A percentile compares a stretch with the other conserved stretches of the same genome.
Evolutionary conservation across 306 rosid genomes (phyloP).

Genomic region (Mucuna pruriens): DNA sequence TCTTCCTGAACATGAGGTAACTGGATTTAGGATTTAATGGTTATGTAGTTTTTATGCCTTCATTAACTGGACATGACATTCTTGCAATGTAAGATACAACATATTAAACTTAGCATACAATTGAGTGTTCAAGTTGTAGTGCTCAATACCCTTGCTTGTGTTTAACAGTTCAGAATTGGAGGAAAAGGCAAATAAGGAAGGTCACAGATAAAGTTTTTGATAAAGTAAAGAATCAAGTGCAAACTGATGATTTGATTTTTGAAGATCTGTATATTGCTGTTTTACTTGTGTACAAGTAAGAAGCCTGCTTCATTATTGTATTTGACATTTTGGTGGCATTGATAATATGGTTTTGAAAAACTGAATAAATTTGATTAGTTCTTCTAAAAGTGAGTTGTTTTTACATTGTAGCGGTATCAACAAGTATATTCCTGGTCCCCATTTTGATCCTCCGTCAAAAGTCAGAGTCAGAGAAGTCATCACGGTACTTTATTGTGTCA

Average conservation of each 20-base stretch:
- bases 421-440: conserved; percentile 80
- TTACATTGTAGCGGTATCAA: conserved; percentile 72
- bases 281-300: conserved; percentile 89
- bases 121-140: neutral
- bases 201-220: conserved; percentile 69
- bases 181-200: conserved; percentile 56
- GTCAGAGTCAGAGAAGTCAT: conserved; percentile 55
- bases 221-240: conserved; percentile 37
- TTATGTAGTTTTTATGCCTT: conserved; percentile 2
- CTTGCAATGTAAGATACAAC: neutral
- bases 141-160: neutral
- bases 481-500: conserved; percentile 57
- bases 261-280: conserved; percentile 88
- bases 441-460: conserved; percentile 83
- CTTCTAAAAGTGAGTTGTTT: conserved; percentile 22
- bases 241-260: conserved; percentile 53
- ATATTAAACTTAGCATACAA: neutral
- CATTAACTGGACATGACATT: neutral
- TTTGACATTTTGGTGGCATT: conserved; percentile 2
- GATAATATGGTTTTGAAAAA: neutral
- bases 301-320: neutral
- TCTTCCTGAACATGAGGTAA: conserved; percentile 16
- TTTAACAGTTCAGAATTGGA: conserved; percentile 78
- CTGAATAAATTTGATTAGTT: neutral
- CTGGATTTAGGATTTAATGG: neutral